Percentiles rank a stretch among this genome's conserved stretches.
Evolutionary conservation across 768 basidiomycete genomes (phyloP).

Genomic region (Mycena leptocephala): DNA sequence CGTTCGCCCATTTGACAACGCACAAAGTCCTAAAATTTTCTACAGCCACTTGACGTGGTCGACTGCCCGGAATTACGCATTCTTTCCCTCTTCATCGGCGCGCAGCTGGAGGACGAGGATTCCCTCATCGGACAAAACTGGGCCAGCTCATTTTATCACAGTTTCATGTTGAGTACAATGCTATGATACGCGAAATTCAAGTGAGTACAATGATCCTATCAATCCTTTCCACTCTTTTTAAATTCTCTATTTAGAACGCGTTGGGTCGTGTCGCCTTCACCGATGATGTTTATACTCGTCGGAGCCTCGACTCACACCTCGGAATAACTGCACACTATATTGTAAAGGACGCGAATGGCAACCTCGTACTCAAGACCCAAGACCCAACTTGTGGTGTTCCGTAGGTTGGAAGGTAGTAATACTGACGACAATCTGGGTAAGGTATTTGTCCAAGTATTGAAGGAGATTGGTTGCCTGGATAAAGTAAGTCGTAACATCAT

Average conservation of each 20-base stretch:
- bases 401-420: slow-evolving; percentile 19
- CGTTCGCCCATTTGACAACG: not conserved
- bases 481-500: slow-evolving; percentile 9
- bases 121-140: slow-evolving; percentile 48
- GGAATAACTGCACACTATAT: slow-evolving; percentile 41
- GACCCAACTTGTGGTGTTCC: slow-evolving; percentile 39
- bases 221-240: not conserved
- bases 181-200: slow-evolving; percentile 33
- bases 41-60: slow-evolving; percentile 47
- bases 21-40: not conserved
- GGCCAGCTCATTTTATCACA: slow-evolving; percentile 35
- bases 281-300: slow-evolving; percentile 36
- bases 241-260: slow-evolving; percentile 27
- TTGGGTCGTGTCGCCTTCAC: slow-evolving; percentile 37
- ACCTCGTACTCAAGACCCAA: slow-evolving; percentile 24
- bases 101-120: slow-evolving; percentile 40
- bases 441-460: slow-evolving; percentile 28
- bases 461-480: slow-evolving; percentile 22
- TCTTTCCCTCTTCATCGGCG: slow-evolving; percentile 42
- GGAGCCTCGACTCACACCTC: slow-evolving; percentile 32
- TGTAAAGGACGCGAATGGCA: slow-evolving; percentile 9
- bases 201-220: not conserved
- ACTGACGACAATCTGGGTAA: slow-evolving; percentile 31
- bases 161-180: slow-evolving; percentile 34
- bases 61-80: slow-evolving; percentile 45